phyloP scores from a whole-genome alignment of 768 basidiomycete species.

The Rhodotorula paludigena region DNA sequence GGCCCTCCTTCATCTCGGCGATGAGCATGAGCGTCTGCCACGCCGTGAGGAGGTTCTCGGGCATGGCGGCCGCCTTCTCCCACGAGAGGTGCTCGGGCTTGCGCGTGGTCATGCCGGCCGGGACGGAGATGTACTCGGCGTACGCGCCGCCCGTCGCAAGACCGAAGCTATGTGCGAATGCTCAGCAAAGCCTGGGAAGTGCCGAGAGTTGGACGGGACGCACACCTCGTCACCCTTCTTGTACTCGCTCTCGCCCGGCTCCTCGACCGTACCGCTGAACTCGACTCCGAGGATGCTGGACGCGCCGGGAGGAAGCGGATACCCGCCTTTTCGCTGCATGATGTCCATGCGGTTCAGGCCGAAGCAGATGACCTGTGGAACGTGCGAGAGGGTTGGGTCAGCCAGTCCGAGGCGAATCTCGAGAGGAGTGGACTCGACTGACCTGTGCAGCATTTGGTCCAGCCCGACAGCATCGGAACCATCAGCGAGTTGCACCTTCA shows the following conservation, averaged over 20 bases:
- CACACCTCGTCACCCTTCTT: conserved; percentile 40
- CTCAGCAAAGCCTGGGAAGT: not conserved
- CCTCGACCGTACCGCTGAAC: conserved; percentile 41
- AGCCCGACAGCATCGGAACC: not conserved
- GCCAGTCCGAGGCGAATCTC: no score
- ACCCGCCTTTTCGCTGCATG: conserved; percentile 17
- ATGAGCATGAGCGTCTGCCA: conserved; percentile 54
- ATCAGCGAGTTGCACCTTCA: no score
- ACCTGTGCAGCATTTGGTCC: no score
- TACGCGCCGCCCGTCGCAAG: conserved; percentile 42
- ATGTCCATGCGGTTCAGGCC: conserved; percentile 39
- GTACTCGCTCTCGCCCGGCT: conserved; percentile 14
- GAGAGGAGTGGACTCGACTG: no score
- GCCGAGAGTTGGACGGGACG: not conserved
- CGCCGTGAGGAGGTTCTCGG: conserved; percentile 82
- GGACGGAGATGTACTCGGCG: conserved; percentile 54
- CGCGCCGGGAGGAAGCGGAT: conserved; percentile 41
- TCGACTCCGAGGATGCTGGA: conserved; percentile 42
- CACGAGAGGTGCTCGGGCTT: conserved; percentile 74
- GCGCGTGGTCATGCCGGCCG: conserved; percentile 61
- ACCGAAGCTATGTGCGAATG: conserved; percentile 34
- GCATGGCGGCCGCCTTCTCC: conserved; percentile 71
- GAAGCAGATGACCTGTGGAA: conserved; percentile 8
- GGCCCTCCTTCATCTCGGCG: conserved; percentile 63
- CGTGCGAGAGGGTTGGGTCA: not conserved